These are phyloP conservation scores for Coniella lustricola DNA, from an alignment of 2,329 filamentous ascomycete species.

Conservation along the genomic window DNA sequence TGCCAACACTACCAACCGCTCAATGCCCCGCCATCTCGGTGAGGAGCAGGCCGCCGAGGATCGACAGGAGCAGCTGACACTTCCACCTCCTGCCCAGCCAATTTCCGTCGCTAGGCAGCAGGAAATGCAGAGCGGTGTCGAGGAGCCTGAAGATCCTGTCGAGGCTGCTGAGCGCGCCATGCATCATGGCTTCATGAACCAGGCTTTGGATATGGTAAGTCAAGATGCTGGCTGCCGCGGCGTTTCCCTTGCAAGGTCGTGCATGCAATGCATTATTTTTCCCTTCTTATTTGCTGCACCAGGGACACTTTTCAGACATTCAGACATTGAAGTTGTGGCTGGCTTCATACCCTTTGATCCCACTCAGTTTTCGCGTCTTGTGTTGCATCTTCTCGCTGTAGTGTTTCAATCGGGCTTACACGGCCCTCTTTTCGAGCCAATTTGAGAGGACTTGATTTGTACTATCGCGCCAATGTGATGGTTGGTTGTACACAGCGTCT, in stretches of 20 bases:
- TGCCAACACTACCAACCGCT: constrained; percentile 5
- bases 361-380: not conserved
- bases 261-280: not conserved
- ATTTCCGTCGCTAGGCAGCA: not conserved
- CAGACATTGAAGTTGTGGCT: not conserved
- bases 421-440: not conserved
- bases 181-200: constrained; percentile 65
- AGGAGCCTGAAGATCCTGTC: constrained; percentile 25
- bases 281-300: not conserved
- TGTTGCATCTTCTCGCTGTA: constrained; percentile 8
- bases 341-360: constrained; percentile 1
- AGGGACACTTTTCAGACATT: not conserved
- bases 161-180: constrained; percentile 30
- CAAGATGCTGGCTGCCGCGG: not conserved
- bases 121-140: constrained; percentile 11
- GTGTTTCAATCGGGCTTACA: constrained; percentile 20
- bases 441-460: no score
- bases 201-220: constrained; percentile 78
- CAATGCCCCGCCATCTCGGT: constrained; percentile 1
- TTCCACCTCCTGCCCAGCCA: constrained; percentile 7
- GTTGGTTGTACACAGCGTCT: not conserved
- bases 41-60: constrained; percentile 10
- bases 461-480: not conserved
- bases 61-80: constrained; percentile 9
- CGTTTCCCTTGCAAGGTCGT: not conserved